phyloP scores from a whole-genome alignment of 148 eudicot species.

The Fagopyrum esculentum region DNA sequence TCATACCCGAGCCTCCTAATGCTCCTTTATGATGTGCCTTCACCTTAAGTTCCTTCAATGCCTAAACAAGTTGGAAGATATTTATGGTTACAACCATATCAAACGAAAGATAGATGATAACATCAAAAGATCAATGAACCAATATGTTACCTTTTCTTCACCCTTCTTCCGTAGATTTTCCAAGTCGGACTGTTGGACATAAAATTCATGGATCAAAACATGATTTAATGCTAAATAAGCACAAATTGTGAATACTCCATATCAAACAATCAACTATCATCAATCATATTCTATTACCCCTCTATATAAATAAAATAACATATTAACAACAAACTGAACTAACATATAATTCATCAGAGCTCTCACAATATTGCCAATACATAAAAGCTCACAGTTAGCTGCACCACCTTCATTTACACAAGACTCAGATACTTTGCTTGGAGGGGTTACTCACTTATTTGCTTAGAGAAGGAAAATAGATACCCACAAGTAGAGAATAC shows the following conservation, averaged over 20 bases:
- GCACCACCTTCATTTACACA: too few relatives aligned
- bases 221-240: background rate
- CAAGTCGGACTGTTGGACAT: slow-evolving; percentile 45
- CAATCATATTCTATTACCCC: background rate
- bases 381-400: too few relatives aligned
- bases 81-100: background rate
- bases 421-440: too few relatives aligned
- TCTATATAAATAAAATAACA: background rate
- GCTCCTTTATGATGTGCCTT: slow-evolving; percentile 71
- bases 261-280: background rate
- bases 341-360: background rate
- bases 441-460: too few relatives aligned
- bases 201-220: background rate
- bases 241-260: background rate
- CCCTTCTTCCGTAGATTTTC: slow-evolving; percentile 88
- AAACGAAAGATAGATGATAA: slow-evolving; percentile 13
- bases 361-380: too few relatives aligned
- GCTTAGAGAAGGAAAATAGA: too few relatives aligned
- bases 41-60: slow-evolving; percentile 79
- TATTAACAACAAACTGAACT: background rate
- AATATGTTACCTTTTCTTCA: slow-evolving; percentile 61
- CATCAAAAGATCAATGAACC: background rate
- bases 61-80: slow-evolving; percentile 25
- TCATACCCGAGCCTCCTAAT: slow-evolving; percentile 85
- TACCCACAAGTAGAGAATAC: too few relatives aligned